phyloP scores from a whole-genome alignment of 768 basidiomycete genomes.

The Calocybe gangraenosa region DNA sequence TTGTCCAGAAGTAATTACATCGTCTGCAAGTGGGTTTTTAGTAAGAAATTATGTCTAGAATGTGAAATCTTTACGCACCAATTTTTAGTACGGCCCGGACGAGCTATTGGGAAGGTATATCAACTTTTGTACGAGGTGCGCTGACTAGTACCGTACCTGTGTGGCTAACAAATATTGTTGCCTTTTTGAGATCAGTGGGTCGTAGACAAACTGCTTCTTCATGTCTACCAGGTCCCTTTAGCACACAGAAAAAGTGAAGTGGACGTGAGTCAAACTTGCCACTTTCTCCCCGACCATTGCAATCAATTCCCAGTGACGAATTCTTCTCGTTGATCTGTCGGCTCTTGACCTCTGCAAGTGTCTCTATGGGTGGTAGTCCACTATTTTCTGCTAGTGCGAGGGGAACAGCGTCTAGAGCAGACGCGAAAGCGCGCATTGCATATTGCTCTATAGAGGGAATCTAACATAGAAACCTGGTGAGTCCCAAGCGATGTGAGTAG shows the following conservation, averaged over 20 bases:
- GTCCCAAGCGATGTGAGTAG: no score
- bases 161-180: slow-evolving; percentile 98
- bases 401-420: slow-evolving; percentile 92
- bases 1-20: slow-evolving; percentile 17
- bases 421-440: slow-evolving; percentile 98
- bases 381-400: slow-evolving; percentile 98
- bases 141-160: slow-evolving; percentile 44
- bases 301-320: slow-evolving; percentile 90
- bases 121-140: no score
- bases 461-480: no score
- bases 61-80: no score
- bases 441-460: slow-evolving; percentile 98
- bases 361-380: slow-evolving; percentile 93
- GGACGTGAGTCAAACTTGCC: slow-evolving; percentile 45
- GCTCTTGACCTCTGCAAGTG: slow-evolving; percentile 92
- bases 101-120: slow-evolving; percentile 37
- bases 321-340: slow-evolving; percentile 85
- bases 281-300: slow-evolving; percentile 79
- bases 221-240: slow-evolving; percentile 63
- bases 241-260: not conserved
- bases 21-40: slow-evolving; percentile 8
- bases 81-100: slow-evolving; percentile 88
- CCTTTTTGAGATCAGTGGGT: slow-evolving; percentile 94
- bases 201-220: slow-evolving; percentile 96
- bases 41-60: no score